Base-by-base conservation (phyloP, 2,329 filamentous ascomycete genomes). In the Plectosphaerella sp. region DNA sequence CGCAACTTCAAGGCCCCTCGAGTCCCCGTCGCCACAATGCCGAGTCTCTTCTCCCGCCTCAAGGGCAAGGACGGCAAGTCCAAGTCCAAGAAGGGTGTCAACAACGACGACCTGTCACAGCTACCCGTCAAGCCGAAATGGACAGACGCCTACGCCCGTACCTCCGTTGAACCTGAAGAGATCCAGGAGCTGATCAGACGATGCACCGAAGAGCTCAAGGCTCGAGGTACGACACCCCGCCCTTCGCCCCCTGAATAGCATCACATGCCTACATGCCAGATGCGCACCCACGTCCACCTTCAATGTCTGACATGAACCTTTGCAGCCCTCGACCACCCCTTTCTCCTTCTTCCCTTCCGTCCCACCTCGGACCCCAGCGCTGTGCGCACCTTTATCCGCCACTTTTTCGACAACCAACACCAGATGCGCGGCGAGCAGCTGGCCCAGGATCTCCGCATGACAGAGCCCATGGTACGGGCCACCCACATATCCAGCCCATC, bases 161-260 rank as follows among this genome's bases (percentile, higher is more conserved):
- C 81, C 51, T 83, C 86, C 46, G 86, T 99, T 59, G 87, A 90
- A 50, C 88, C 92, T 5, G 91, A 96, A 59, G 94, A 99, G 73
- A 86, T 99, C 47, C 87, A 92, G 63, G 91, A 96, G 65, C 75
- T 99, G 57, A 77, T 97, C 49, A 82, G 86, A 66, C 84, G 86
- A 59, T 97, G 91, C 73, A 95, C 92, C 11, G 80, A 86, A 52
- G 94, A 99, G 74, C 82, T 99, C 69, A 99, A 97, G 75, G 87
- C 88, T 55, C 83, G 92, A 89, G 93, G 93, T 96, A 84, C 62
- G 83, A 72, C 55, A 57, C 58, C 25, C 37, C 37, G 16, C 15
- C 14, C 24, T 45, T 53, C 55, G 51, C 54, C 53, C 59, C 55
- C 60, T 59, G 46, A 12, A 20, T 35, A 28, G 28, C 46, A 24